A percentile compares a stretch with the other conserved stretches of the same genome.
Conservation (phyloP, 148 eudicot genomes). For the Rheum nobile region DNA sequence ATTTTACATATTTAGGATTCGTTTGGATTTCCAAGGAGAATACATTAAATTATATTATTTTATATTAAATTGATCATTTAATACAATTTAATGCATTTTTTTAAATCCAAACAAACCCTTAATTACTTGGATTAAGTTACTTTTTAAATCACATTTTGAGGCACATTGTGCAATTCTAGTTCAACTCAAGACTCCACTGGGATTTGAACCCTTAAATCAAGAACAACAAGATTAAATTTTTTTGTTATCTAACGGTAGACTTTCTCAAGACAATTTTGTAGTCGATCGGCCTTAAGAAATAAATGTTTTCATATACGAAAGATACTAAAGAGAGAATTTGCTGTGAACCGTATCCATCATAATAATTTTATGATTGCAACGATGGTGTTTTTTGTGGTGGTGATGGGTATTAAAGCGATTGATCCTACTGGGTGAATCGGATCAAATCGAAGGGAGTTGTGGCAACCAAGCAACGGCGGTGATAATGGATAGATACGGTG, state of each 20-base stretch:
- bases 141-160: too few relatives aligned
- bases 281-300: background rate
- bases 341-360: background rate
- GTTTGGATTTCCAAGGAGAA: too few relatives aligned
- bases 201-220: too few relatives aligned
- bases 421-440: background rate
- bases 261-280: background rate
- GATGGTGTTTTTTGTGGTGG: background rate
- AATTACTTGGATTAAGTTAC: too few relatives aligned
- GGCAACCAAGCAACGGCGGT: background rate
- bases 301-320: background rate
- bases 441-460: background rate
- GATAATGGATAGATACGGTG: background rate
- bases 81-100: too few relatives aligned
- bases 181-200: too few relatives aligned
- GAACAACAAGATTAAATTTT: too few relatives aligned
- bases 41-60: too few relatives aligned
- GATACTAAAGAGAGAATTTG: background rate
- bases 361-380: background rate
- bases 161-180: too few relatives aligned
- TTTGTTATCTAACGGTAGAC: background rate
- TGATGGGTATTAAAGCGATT: background rate
- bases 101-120: too few relatives aligned
- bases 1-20: too few relatives aligned
- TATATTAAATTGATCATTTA: too few relatives aligned